phyloP scores from a whole-genome alignment of 768 basidiomycete species.

The Cystofilobasidium bisporidii region DNA sequence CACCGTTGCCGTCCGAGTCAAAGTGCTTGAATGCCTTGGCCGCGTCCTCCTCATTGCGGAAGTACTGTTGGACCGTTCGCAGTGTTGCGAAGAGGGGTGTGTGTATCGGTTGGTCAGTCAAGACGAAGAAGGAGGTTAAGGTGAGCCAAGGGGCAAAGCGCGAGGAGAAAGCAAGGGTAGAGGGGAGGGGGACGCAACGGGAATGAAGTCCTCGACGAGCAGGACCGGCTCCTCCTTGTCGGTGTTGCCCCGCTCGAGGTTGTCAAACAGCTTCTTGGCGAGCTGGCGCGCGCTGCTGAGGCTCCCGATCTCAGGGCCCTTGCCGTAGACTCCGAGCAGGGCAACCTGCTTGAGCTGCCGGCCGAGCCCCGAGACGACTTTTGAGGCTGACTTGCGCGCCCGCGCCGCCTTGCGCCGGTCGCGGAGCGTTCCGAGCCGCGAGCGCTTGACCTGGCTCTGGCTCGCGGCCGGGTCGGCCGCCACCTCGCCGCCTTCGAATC shows the following conservation, averaged over 20 bases:
- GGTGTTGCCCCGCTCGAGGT: conserved; percentile 21
- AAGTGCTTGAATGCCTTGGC: conserved; percentile 55
- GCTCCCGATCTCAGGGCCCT: conserved; percentile 28
- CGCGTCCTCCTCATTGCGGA: conserved; percentile 60
- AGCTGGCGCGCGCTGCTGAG: conserved; percentile 26
- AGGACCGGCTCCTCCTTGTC: conserved; percentile 9
- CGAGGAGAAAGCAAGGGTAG: conserved; percentile 48
- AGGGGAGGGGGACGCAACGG: conserved; percentile 33
- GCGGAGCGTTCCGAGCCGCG: background rate
- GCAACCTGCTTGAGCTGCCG: conserved; percentile 29
- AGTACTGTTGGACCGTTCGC: conserved; percentile 44
- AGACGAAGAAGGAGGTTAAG: background rate
- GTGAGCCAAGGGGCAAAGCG: background rate
- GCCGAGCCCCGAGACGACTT: conserved; percentile 46
- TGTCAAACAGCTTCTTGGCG: conserved; percentile 29
- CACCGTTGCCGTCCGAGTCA: conserved; percentile 74
- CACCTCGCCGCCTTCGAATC: too few species aligned
- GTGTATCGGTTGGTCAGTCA: background rate
- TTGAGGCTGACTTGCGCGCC: conserved; percentile 48
- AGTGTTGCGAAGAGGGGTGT: background rate
- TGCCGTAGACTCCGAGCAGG: conserved; percentile 28
- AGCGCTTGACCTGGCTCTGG: background rate
- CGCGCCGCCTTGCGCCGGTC: conserved; percentile 12
- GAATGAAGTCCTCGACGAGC: conserved; percentile 51
- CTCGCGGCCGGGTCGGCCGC: too few species aligned